Evolutionary conservation across 768 basidiomycete genomes (phyloP).

Genomic region (Suillus lakei): DNA sequence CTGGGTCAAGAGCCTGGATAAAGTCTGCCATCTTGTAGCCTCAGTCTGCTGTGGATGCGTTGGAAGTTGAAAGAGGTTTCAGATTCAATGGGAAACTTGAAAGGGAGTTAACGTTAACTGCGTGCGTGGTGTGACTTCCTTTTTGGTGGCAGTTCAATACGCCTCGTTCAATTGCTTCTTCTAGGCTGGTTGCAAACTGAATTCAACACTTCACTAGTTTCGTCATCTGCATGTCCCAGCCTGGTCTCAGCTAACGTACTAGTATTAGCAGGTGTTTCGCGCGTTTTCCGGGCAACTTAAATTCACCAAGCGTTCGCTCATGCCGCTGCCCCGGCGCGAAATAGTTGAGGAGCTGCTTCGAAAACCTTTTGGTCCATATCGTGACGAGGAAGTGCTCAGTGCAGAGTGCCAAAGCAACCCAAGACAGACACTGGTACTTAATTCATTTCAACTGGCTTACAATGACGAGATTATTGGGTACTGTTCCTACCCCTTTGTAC

Average conservation of each 20-base stretch:
- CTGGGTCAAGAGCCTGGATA: conserved; percentile 70
- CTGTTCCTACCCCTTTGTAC: background rate
- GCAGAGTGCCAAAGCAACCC: conserved; percentile 22
- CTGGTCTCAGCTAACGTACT: background rate
- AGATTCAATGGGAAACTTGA: background rate
- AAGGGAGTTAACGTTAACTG: too few species aligned
- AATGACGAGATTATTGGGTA: conserved; percentile 32
- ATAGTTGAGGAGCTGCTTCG: conserved; percentile 29
- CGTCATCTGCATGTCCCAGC: background rate
- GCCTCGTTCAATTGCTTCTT: background rate
- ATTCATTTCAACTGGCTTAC: conserved; percentile 36
- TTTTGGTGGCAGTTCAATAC: background rate
- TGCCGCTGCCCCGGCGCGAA: conserved; percentile 10
- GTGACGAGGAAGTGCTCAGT: conserved; percentile 28
- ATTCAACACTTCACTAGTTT: background rate
- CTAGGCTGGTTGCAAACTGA: background rate
- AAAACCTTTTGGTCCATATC: conserved; percentile 35
- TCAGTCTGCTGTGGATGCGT: background rate
- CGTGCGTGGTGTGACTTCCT: background rate
- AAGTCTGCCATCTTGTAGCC: conserved; percentile 58
- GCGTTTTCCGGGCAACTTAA: background rate
- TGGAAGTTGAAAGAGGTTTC: background rate
- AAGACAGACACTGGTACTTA: conserved; percentile 23
- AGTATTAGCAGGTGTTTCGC: background rate
- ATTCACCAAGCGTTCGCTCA: background rate